Percentiles rank a stretch among this genome's conserved stretches.
phyloP scores from a whole-genome alignment of 108 stramenopile genomes.

The Schizochytrium sp. region DNA sequence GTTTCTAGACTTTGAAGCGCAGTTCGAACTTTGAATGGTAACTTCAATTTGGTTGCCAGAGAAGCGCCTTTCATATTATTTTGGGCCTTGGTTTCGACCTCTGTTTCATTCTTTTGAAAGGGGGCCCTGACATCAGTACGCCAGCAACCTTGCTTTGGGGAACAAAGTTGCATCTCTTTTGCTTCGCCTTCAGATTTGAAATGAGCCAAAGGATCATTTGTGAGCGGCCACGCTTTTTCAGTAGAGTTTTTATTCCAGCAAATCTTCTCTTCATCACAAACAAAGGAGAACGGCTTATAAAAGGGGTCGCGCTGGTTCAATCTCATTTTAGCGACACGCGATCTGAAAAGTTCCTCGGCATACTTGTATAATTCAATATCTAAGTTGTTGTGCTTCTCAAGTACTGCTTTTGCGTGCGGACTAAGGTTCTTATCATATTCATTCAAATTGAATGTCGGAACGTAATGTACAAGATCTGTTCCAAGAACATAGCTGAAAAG shows the following conservation, averaged over 20 bases:
- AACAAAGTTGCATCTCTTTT: neutral
- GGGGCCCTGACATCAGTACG: conserved; percentile 21
- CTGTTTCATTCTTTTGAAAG: neutral
- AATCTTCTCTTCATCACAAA: neutral
- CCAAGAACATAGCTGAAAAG: conserved; percentile 2
- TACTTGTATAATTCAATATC: conserved; percentile 18
- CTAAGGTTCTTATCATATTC: conserved; percentile 19
- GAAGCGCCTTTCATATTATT: no score
- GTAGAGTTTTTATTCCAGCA: neutral
- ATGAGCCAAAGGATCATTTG: neutral
- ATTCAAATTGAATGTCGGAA: neutral
- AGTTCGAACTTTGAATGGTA: no score
- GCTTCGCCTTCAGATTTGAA: neutral
- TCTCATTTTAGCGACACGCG: neutral
- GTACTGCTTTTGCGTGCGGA: conserved; percentile 10
- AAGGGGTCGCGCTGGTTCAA: neutral
- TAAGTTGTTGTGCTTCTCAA: conserved; percentile 32
- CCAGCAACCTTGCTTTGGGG: conserved; percentile 14
- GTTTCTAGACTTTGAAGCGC: neutral
- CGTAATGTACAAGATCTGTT: conserved; percentile 13
- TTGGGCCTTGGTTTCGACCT: neutral
- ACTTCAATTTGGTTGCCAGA: no score
- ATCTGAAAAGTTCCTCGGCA: conserved; percentile 2
- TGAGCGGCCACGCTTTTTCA: neutral
- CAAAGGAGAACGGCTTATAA: neutral